phyloP scores from a whole-genome alignment of 495 filamentous ascomycete genomes.

The Cercophora samala region DNA sequence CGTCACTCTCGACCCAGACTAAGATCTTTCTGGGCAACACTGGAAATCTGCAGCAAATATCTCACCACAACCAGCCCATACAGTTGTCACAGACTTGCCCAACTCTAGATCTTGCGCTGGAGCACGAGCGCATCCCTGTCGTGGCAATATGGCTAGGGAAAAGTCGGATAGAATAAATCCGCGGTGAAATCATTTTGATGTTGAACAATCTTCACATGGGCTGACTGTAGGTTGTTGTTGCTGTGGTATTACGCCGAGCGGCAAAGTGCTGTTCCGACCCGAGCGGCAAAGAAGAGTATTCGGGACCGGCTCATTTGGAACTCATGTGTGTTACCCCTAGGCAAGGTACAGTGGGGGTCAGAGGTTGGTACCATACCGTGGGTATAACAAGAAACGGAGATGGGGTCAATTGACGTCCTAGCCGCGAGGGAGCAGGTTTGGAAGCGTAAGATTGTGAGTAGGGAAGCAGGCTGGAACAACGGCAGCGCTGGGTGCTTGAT shows the following conservation, averaged over 20 bases:
- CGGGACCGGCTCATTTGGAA: neutral
- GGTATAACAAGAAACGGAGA: neutral
- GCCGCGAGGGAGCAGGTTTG: neutral
- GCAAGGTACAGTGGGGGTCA: too few species aligned
- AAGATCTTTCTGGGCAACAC: neutral
- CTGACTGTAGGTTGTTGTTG: neutral
- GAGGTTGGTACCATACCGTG: neutral
- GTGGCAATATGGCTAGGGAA: neutral
- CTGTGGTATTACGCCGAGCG: neutral
- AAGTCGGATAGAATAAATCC: neutral
- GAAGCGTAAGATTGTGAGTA: neutral
- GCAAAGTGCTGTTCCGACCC: neutral
- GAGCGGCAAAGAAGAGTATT: neutral
- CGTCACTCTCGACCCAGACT: too few species aligned
- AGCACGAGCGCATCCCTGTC: neutral
- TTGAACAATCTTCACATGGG: neutral
- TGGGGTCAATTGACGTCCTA: neutral
- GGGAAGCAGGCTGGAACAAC: neutral
- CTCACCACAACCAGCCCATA: neutral
- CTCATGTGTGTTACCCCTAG: neutral
- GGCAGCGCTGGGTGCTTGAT: neutral
- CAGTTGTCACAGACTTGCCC: neutral
- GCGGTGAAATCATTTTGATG: neutral
- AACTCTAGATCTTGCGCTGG: neutral
- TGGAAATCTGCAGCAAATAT: neutral